These are phyloP conservation scores for Hirschfeldia incana DNA, from an alignment of 345 rosid species.

Conservation along the genomic window DNA sequence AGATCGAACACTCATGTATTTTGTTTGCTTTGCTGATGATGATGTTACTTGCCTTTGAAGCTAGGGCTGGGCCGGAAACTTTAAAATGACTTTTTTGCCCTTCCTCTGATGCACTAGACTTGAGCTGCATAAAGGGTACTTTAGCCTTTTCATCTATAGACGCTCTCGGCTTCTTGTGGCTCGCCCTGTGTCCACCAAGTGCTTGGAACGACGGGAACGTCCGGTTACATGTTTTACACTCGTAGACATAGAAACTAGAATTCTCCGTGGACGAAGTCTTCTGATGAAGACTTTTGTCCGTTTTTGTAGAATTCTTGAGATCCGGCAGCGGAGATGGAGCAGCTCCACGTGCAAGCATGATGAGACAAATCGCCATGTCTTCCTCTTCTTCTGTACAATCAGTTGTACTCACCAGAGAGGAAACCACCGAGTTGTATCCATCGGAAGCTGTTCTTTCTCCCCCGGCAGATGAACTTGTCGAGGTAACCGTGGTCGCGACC, in stretches of 20 bases:
- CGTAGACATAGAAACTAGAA: constrained; percentile 65
- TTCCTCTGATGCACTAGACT: constrained; percentile 25
- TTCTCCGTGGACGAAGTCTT: constrained; percentile 35
- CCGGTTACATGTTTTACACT: constrained; percentile 90
- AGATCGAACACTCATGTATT: constrained; percentile 91
- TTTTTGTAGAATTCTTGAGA: constrained; percentile 40
- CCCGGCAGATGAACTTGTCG: constrained; percentile 58
- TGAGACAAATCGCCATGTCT: constrained; percentile 89
- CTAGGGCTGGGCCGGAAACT: constrained; percentile 38
- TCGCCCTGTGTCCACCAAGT: constrained; percentile 93
- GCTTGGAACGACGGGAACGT: constrained; percentile 96
- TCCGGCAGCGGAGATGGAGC: constrained; percentile 27
- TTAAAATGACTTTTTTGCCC: constrained; percentile 32
- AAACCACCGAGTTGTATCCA: constrained; percentile 40
- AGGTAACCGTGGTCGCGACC: constrained; percentile 31
- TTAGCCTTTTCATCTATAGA: constrained; percentile 36
- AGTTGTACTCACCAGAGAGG: constrained; percentile 44
- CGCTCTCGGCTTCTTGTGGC: constrained; percentile 79
- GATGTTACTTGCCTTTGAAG: constrained; percentile 44
- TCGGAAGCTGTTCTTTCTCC: constrained; percentile 36
- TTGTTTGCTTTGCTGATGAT: constrained; percentile 39
- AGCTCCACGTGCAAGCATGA: constrained; percentile 67
- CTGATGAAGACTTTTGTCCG: constrained; percentile 33
- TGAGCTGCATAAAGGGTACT: constrained; percentile 16
- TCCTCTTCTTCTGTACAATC: constrained; percentile 73